Evolutionary conservation across 2,329 filamentous ascomycete species (phyloP), one percentile per base, ranked within the genome.

Genomic region (Xylaria sp.): DNA sequence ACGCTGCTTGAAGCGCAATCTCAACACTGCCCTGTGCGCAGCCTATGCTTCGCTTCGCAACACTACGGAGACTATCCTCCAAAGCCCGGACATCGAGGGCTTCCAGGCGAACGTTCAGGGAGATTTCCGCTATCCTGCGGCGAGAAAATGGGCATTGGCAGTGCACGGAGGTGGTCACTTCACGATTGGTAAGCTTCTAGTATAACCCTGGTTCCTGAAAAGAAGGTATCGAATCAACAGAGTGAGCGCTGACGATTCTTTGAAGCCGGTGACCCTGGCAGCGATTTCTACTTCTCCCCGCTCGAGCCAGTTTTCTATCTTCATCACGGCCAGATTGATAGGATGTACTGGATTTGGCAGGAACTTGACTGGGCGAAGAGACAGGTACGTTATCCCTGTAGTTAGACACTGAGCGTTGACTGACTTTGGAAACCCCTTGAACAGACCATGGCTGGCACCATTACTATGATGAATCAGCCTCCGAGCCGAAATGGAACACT

Each of bases 321-420:
- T 9, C 83, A 86, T 69, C 84, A 85, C 65, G 82, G 77, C 0
- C 79, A 83, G 71, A 81, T 86, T 62, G 84, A 86, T 69, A 78
- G 84, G 13, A 77, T 83, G 56, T 84, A 83, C 75, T 85, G 82
- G 75, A 82, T 85, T 71, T 86, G 84, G 83, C 83, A 85, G 76
- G 84, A 83, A 65, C 80, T 83, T 25, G 80, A 85, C 72, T 80
- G 77, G 76, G 75, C 76, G 51, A 76, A 80, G 51, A 70, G 81
- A 71, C 78, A 78, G 79, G 80, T 78, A 66, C 65, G 76, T 52
- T 58, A 18, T 0, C 48, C 32, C 9, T 3, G 20, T 32, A 1
- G 25, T 9, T 64, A 48, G 0, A 51, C 28, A 25, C 2, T n/a
- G 13, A 20, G 15, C 13, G 4, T 32, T 48, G 15, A 23, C 66